Evolutionary conservation across 352 stramenopile species (phyloP).

Genomic region (Pilasporangium apinafurcum): DNA sequence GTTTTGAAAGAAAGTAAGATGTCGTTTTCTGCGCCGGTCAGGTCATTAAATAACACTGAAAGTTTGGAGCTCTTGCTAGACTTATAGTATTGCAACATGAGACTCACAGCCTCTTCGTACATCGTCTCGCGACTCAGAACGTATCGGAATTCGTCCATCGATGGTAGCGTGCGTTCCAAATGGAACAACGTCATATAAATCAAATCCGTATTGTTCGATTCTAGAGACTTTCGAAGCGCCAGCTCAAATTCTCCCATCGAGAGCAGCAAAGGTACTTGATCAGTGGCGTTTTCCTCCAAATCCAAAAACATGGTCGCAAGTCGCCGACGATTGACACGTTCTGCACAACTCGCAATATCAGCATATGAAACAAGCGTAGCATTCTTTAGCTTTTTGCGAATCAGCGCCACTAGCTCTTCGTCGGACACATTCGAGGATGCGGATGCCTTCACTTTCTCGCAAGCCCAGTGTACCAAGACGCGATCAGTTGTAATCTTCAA

Average conservation of each 20-base stretch:
- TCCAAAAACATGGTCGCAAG: conserved; percentile 89
- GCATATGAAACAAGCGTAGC: conserved; percentile 77
- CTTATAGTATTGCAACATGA: conserved; percentile 79
- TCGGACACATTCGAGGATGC: conserved; percentile 44
- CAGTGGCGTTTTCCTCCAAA: conserved; percentile 78
- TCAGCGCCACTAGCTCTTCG: conserved; percentile 75
- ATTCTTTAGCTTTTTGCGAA: conserved; percentile 81
- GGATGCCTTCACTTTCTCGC: conserved; percentile 80
- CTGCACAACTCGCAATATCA: conserved; percentile 77
- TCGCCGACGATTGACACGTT: conserved; percentile 70
- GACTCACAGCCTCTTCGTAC: conserved; percentile 65
- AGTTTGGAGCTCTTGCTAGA: conserved; percentile 57
- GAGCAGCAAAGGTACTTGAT: conserved; percentile 86
- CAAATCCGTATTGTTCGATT: conserved; percentile 86
- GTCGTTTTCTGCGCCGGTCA: conserved; percentile 64
- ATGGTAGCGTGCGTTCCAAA: conserved; percentile 70
- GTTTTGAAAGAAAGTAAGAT: conserved; percentile 66
- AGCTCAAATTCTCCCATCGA: conserved; percentile 90
- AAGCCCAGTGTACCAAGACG: conserved; percentile 89
- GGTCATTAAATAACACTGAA: conserved; percentile 54
- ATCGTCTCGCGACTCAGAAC: conserved; percentile 65
- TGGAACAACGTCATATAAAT: conserved; percentile 89
- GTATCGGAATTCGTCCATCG: conserved; percentile 76
- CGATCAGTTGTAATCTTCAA: conserved; percentile 82
- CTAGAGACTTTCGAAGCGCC: conserved; percentile 83